Base-by-base conservation (phyloP, 257 asterid genomes). In the Fraxinus cuspidata region DNA sequence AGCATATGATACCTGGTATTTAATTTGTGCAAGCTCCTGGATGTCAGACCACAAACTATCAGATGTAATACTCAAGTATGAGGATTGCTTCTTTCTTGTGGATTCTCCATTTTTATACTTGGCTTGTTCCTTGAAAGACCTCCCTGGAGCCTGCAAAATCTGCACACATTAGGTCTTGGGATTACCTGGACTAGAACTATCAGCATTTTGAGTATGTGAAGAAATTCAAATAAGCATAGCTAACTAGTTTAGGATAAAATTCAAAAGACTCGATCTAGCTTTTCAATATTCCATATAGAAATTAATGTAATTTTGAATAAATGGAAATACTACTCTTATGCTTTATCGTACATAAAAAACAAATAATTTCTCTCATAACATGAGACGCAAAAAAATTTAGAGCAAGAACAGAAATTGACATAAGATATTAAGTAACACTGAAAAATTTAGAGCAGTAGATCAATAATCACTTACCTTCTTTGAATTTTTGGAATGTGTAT, bases 11-110 rank as follows among this genome's bases (percentile, higher is more conserved):
- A 94, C 97, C 98, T 91, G 94, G 85, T 92, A 94, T 81, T 94
- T 94, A 72, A 87, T 88, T 81, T 88, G 89, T 42, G 98, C 90
- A 76, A 92, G 92, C 78, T 92, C 97, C 83, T 88, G 84, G 80
- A 94, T 86, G 68, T 91, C 97, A 79, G 88, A 79, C 98, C 98
- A 94, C 87, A 94, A 85, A 86, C 92, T 89, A 72, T 90, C 92
- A 5, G 98, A 86, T 67, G 92, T 86, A 32, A 81, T 81, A 84
- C 83, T 87, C 77, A 83, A 83, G 81, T 83, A 90, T 69, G 81
- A 81, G 63, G 94, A 85, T 53, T 85, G 93, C 78, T 90, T 86
- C 89, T 88, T 92, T 83, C 80, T 88, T 47, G 77, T 31, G 73
- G 88, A 81, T 51, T 73, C 91, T 70, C 79, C 86, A 79, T 77